These are phyloP conservation scores for Noccaea bulbosa DNA, from an alignment of 345 rosid genomes.

Conservation along the genomic window DNA sequence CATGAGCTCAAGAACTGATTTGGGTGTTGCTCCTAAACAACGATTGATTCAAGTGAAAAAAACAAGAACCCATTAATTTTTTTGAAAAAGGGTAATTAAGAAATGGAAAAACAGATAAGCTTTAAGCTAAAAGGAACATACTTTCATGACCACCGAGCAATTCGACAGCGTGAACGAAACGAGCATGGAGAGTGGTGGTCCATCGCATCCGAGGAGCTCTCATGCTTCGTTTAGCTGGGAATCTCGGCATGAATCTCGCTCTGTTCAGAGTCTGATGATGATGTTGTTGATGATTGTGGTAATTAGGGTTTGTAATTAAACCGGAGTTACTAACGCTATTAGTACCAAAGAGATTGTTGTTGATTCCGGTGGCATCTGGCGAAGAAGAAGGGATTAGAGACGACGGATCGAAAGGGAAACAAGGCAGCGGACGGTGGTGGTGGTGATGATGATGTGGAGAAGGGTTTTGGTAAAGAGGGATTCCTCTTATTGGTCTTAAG, in stretches of 20 bases:
- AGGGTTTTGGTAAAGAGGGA: conserved; percentile 92
- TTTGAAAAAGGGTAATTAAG: conserved; percentile 54
- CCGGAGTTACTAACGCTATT: conserved; percentile 41
- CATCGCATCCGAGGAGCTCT: conserved; percentile 93
- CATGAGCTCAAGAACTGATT: conserved; percentile 98
- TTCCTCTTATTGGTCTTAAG: conserved; percentile 93
- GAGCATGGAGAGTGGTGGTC: conserved; percentile 97
- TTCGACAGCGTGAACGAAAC: conserved; percentile 98
- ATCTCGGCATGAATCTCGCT: conserved; percentile 65
- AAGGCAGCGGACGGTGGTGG: conserved; percentile 39
- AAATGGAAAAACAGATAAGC: conserved; percentile 40
- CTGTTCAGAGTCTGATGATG: conserved; percentile 53
- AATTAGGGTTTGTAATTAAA: conserved; percentile 45
- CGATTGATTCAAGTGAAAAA: conserved; percentile 43
- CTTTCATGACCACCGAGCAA: conserved; percentile 99
- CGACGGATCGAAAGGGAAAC: conserved; percentile 60
- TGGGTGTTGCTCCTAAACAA: conserved; percentile 86
- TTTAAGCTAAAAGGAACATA: conserved; percentile 55
- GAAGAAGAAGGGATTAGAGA: conserved; percentile 52
- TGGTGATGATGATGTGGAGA: conserved; percentile 42
- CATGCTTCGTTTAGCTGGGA: conserved; percentile 59
- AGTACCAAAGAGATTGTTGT: conserved; percentile 34
- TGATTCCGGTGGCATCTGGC: conserved; percentile 29
- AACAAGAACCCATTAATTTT: conserved; percentile 31
- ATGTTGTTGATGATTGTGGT: conserved; percentile 49